Evolutionary conservation across 1,284 basidiomycete genomes (phyloP).

Genomic region (Austropuccinia psidii): DNA sequence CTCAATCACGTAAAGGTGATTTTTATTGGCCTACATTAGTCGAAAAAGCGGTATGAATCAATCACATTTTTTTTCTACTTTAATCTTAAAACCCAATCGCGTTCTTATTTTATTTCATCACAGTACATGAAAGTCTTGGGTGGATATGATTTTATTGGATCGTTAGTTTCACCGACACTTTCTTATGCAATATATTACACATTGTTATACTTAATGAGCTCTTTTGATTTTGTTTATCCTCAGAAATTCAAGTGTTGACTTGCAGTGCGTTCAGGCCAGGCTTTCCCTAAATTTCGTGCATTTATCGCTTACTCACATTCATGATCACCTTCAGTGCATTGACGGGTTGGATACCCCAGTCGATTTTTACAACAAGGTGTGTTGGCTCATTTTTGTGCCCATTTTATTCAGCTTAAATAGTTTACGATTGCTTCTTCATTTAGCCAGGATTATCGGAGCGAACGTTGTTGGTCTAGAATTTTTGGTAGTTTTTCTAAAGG

Average conservation of each 20-base stretch:
- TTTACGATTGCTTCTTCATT: not conserved
- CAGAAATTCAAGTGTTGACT: conserved; percentile 35
- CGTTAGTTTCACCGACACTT: not conserved
- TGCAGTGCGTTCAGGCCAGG: conserved; percentile 11
- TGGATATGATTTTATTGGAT: conserved; percentile 35
- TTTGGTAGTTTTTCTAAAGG: conserved; percentile 22
- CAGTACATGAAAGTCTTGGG: conserved; percentile 36
- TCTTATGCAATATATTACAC: not conserved
- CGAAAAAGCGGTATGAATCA: conserved; percentile 23
- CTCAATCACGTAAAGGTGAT: conserved; percentile 13
- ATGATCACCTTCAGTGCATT: conserved; percentile 11
- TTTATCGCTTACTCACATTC: not conserved
- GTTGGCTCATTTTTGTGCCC: not conserved
- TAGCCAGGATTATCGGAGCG: conserved; percentile 28
- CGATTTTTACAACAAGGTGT: conserved; percentile 19
- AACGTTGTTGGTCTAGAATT: conserved; percentile 16
- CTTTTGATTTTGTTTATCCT: too few species aligned
- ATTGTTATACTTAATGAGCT: not conserved
- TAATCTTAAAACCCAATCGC: not conserved
- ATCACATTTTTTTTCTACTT: not conserved
- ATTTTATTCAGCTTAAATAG: not conserved
- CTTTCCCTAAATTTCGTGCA: not conserved
- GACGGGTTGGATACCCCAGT: conserved; percentile 34
- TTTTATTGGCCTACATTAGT: conserved; percentile 28
- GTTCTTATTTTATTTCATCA: not conserved